Base-by-base conservation (phyloP, 805 yeast species). In the Brettanomyces nanus region DNA sequence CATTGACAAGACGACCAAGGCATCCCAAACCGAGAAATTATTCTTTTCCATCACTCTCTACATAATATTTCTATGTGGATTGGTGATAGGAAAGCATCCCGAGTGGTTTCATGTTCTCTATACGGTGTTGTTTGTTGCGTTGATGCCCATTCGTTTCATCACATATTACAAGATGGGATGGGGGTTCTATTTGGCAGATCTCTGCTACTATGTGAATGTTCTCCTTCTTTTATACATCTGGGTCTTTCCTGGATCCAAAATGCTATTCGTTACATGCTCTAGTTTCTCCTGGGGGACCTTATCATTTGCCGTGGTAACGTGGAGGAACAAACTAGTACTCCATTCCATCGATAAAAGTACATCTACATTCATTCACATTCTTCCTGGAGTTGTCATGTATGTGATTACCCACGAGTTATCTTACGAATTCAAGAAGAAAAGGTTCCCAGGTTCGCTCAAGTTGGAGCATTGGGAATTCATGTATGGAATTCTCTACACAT, bases 291-390 rank as follows among this genome's bases (percentile, higher is more conserved):
- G 82, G 63, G 98, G 97, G 1, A 85, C 97, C 0, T 62, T 90
- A 39, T 74, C 95, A 5, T 89, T 85, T 72, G 97, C 97, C 0
- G 95, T 90, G 18, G 78, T 90, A 31, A 85, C 96, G 0, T 90
- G 97, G 98, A 70, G 95, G 48, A 90, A 90, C 57, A 87, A 96
- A 5, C 66, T 90, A 39, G 97, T 90, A 6, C 66, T 90, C 34
- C 98, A 90, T 54, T 80, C 90, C 10, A 73, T 90, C 43, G 98
- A 90, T 47, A 90, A 90, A 58, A 85, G 89, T 13, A 92, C 97
- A 2, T 78, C 90, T 17, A 79, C 95, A 3, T 83, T 86, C 51
- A 90, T 90, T 45, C 98, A 90, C 54, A 68, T 92, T 11, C 71
- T 85, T 62, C 98, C 98, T 1, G 95, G 96, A 0, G 73, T 80